Base-by-base conservation (phyloP, 2,329 filamentous ascomycete species). In the Sarocladium kiliense region DNA sequence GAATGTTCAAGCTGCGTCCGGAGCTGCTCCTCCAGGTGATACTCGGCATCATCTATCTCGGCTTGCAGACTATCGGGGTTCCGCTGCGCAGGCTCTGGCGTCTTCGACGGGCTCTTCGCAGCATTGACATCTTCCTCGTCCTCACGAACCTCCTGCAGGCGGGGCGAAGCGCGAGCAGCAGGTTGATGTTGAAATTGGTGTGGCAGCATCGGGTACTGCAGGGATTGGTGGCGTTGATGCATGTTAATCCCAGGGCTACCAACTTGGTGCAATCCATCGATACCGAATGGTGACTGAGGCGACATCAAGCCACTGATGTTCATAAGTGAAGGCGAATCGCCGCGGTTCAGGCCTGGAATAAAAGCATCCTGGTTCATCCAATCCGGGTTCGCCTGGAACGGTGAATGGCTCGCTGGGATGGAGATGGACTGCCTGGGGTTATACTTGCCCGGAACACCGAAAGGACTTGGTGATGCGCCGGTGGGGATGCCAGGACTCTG, bases 21-120 rank as follows among this genome's bases (percentile, higher is more conserved):
- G 58, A 92, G 84, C 58, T 89, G 85, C 66, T 91, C 85, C 66
- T 92, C 89, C 58, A 94, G 71, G 63, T 93, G 89, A 65, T 94
- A 93, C 63, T 96, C 89, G 3, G 89, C 87, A 64, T 92, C 88
- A 51, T 94, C 87, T 55, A 95, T 87, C 61, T 94, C 91, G 58
- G 86, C 87, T 67, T 96, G 91, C 23, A 96, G 78, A 61, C 91
- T 91, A 62, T 92, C 88, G 47, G 73, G 70, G 54, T 78, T 72
- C 45, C 74, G 74, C 47, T 71, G 70, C 11, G 62, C 55, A 10
- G 78, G 74, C 62, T 85, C 79, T 0, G 80, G 77, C 0, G 78
- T 80, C 63, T 78, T 80, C 1, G 78, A 81, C 10, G 75, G 76
- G 56, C 74, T 81, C 68, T 81, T 78, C 61, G 44, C 3, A 26